Conservation (phyloP, 208 protist genomes). For the Kentomonas sorsogonicus region DNA sequence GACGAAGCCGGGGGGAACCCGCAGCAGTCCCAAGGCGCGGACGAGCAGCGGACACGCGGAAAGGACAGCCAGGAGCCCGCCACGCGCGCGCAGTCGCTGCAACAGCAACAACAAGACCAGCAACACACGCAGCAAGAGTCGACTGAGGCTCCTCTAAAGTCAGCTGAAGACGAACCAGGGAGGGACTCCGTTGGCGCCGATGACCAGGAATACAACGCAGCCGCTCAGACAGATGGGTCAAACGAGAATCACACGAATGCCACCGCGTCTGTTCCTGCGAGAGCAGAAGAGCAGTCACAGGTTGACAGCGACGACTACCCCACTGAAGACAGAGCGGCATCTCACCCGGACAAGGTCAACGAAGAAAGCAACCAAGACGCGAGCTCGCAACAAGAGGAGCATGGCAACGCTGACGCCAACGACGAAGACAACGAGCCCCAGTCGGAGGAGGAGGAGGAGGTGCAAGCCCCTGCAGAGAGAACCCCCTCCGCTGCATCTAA, state of each 20-base stretch:
- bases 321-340: background rate
- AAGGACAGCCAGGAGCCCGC: background rate
- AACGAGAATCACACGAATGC: background rate
- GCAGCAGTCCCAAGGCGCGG: no score
- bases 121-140: background rate
- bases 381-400: constrained; percentile 1
- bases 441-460: constrained; percentile 2
- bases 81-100: background rate
- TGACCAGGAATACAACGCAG: no score
- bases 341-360: background rate
- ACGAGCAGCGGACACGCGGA: no score
- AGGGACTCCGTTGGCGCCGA: no score
- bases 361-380: background rate
- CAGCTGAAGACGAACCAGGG: no score
- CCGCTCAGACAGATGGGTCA: no score
- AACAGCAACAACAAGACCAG: background rate
- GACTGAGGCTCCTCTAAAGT: no score
- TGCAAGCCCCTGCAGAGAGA: background rate
- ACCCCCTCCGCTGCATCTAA: no score
- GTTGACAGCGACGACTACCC: background rate
- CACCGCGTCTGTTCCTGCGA: background rate
- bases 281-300: background rate
- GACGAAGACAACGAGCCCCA: background rate
- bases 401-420: constrained; percentile 2
- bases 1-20: no score